Percentiles rank a stretch among this genome's conserved stretches.
Evolutionary conservation across 2,329 filamentous ascomycete genomes (phyloP).

Genomic region (Mariannaea sp.): DNA sequence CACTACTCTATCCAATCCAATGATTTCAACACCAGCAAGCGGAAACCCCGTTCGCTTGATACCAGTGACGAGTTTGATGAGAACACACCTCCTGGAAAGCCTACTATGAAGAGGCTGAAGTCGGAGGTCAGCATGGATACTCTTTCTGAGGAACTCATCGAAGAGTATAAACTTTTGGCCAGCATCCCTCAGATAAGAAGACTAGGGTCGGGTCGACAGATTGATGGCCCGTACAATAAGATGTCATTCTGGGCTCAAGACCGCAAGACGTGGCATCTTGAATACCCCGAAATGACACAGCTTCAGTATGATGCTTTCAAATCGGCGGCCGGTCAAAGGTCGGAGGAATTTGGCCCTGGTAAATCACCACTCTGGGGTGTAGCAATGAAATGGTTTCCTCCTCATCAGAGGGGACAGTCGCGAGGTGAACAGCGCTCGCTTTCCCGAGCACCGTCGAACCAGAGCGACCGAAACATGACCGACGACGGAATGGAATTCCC

Average conservation of each 20-base stretch:
- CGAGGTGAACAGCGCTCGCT: conserved; percentile 16
- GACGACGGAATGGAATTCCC: conserved; percentile 40
- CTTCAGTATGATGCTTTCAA: conserved; percentile 61
- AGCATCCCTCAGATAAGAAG: conserved; percentile 55
- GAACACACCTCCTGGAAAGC: conserved; percentile 45
- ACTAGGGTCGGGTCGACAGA: conserved; percentile 58
- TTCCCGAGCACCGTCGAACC: conserved; percentile 31
- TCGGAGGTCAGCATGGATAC: conserved; percentile 52
- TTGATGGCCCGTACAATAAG: conserved; percentile 62
- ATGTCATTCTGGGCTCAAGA: conserved; percentile 63
- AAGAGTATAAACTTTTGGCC: conserved; percentile 54
- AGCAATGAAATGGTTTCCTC: conserved; percentile 64
- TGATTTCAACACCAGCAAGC: conserved; percentile 58
- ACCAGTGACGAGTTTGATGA: conserved; percentile 58
- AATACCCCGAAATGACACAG: conserved; percentile 68
- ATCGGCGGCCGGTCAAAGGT: conserved; percentile 53
- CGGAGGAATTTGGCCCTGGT: conserved; percentile 59
- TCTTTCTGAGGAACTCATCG: conserved; percentile 42
- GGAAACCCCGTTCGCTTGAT: conserved; percentile 55
- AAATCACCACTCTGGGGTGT: conserved; percentile 59
- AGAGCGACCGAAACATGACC: conserved; percentile 27
- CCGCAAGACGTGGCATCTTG: conserved; percentile 61
- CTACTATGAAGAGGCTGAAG: conserved; percentile 60
- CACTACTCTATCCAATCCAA: conserved; percentile 34
- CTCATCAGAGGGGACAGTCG: conserved; percentile 38